A percentile compares a stretch with the other conserved stretches of the same genome.
Evolutionary conservation across 495 filamentous ascomycete genomes (phyloP).

Genomic region (Podospora appendiculata): DNA sequence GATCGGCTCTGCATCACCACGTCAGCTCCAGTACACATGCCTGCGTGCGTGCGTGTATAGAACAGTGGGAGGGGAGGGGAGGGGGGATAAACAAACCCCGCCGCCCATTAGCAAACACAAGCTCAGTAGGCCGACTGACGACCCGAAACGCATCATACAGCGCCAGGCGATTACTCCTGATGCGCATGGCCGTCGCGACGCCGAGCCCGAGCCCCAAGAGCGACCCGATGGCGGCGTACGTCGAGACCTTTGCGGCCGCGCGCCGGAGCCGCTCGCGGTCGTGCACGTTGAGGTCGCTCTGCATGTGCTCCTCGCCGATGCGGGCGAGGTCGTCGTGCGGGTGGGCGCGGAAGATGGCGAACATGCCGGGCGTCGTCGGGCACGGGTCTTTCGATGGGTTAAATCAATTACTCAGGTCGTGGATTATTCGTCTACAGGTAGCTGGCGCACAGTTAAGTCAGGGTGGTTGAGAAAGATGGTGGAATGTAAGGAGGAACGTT

Average conservation of each 20-base stretch:
- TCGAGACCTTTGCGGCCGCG: conserved; percentile 45
- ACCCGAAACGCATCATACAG: conserved; percentile 55
- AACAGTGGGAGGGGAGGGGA: not conserved
- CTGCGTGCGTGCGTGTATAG: too few species aligned
- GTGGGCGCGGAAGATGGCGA: conserved; percentile 49
- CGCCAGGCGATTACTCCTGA: conserved; percentile 44
- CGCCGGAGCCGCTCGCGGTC: conserved; percentile 52
- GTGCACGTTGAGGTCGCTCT: conserved; percentile 50
- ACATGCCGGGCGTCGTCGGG: conserved; percentile 22
- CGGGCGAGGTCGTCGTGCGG: conserved; percentile 43
- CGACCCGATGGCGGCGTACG: conserved; percentile 50
- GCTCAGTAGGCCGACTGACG: conserved; percentile 48
- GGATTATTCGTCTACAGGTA: too few species aligned
- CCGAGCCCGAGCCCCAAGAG: conserved; percentile 53
- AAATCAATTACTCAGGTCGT: not conserved
- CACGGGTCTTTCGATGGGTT: not conserved
- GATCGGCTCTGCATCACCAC: conserved; percentile 40
- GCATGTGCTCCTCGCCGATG: conserved; percentile 55
- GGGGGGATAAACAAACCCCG: conserved; percentile 38
- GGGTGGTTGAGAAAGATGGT: too few species aligned
- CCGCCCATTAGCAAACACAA: conserved; percentile 54
- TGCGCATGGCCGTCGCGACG: conserved; percentile 47
- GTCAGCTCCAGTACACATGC: too few species aligned
- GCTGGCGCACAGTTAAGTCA: too few species aligned
- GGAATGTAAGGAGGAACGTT: too few species aligned